Evolutionary conservation across 805 yeast genomes (phyloP).

Genomic region (Lipomyces mesembrius): DNA sequence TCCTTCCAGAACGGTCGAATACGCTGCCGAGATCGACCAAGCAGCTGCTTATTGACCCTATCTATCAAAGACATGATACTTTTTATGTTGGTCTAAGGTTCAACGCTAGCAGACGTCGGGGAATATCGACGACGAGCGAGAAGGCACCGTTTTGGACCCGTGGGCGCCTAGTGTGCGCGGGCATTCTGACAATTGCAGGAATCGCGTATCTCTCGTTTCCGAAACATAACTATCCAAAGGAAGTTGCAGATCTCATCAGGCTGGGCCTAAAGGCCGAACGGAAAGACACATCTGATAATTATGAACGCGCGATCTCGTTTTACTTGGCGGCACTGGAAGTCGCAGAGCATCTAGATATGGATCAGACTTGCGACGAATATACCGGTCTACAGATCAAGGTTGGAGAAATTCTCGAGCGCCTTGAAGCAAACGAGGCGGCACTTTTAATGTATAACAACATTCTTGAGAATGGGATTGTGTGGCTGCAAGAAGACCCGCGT

Average conservation of each 20-base stretch:
- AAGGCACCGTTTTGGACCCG: conserved; percentile 13
- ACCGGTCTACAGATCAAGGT: conserved; percentile 88
- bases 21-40: not conserved
- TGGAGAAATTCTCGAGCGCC: conserved; percentile 82
- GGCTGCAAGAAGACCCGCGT: conserved; percentile 50
- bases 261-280: conserved; percentile 81
- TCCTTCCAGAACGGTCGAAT: not conserved
- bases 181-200: conserved; percentile 11
- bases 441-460: conserved; percentile 68
- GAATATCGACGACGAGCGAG: not conserved
- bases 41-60: not conserved
- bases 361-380: conserved; percentile 72
- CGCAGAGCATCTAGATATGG: conserved; percentile 61
- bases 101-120: not conserved
- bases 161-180: conserved; percentile 6
- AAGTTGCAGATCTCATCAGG: conserved; percentile 73
- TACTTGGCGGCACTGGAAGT: conserved; percentile 76
- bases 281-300: conserved; percentile 46
- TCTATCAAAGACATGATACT: not conserved
- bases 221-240: conserved; percentile 52
- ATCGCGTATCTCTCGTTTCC: conserved; percentile 24
- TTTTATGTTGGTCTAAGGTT: no score
- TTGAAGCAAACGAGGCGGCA: conserved; percentile 67
- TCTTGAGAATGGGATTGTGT: conserved; percentile 56
- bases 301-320: conserved; percentile 65